Percentiles rank a stretch among this genome's conserved stretches.
Conservation (phyloP, 2,329 filamentous ascomycete species). For the Fusarium austroafricanum region DNA sequence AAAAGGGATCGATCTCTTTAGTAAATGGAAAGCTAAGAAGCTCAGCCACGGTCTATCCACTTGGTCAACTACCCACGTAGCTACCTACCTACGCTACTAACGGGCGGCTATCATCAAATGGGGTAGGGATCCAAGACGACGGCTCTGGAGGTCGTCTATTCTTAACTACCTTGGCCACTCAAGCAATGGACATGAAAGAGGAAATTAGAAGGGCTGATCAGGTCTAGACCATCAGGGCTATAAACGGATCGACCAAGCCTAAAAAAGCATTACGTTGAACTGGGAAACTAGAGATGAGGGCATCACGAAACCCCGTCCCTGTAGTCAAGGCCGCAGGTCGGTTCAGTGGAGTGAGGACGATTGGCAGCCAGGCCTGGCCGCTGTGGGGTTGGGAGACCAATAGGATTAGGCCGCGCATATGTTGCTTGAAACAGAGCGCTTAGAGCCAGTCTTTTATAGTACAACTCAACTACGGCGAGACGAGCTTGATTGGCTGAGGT, state of each 20-base stretch:
- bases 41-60: constrained; percentile 21
- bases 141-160: constrained; percentile 27
- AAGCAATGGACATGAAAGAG: constrained; percentile 9
- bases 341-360: constrained; percentile 35
- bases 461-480: constrained; percentile 10
- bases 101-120: constrained; percentile 30
- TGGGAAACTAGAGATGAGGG: constrained; percentile 21
- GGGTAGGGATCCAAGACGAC: constrained; percentile 15
- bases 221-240: constrained; percentile 29
- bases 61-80: background rate
- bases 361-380: constrained; percentile 38
- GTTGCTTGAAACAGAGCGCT: constrained; percentile 42
- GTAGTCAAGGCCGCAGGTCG: constrained; percentile 39
- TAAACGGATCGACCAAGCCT: constrained; percentile 21
- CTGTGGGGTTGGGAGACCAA: constrained; percentile 33
- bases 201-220: constrained; percentile 34
- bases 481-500: constrained; percentile 26
- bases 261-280: constrained; percentile 17
- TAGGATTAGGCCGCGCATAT: constrained; percentile 36
- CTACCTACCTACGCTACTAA: background rate
- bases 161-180: constrained; percentile 25
- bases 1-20: constrained; percentile 27
- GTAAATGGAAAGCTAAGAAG: constrained; percentile 11
- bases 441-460: constrained; percentile 30
- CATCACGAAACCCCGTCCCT: constrained; percentile 27